Evolutionary conservation across 176 grass and related monocot species (phyloP), one percentile per base, ranked within the genome.

Genomic region (Saccharum spontaneum): DNA sequence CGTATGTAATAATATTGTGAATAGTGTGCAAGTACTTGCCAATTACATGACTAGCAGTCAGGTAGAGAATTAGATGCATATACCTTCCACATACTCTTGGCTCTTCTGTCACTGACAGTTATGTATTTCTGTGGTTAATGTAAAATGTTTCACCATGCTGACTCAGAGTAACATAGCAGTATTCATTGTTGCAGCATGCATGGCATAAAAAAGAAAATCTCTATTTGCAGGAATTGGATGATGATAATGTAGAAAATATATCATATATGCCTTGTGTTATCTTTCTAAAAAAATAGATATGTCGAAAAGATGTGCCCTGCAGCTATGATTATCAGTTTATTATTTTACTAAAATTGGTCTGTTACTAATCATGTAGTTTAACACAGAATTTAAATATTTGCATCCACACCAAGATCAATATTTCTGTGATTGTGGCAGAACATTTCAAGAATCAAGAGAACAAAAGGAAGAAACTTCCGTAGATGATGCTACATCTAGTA

Each of bases 141-240:
- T 67, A 67, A 62, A 55, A 64, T 22, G 40, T 38, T 54, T 73
- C 43, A 64, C 76, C 10, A 7, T 68, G 14, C 31, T 64, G 9
- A 3, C 52, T 79, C 20, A 18, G 70, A 14, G 28, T 63, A 79
- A 62, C 52, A 71, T 38, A 68, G 31, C 57, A 61, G 20, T 61
- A 61, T 4, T 67, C 64, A 17, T 18, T 67, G 33, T 68, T 39
- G 34, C 36, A 69, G 17, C 36, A 69, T 69, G 36, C 3, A 4
- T 39, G 18, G 18, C 67, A 40, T 69, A 28, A 28, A 28, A 28
- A 28, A 28, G 28, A 28, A 28, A 28, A 28, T 28, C 15, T 55
- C 20, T 79, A 79, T 71, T 31, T 79, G 22, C 22, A 71, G 79
- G 4, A 64, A 73, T 62, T 73, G 41, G 41, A 54, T 72, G 49